phyloP scores from a whole-genome alignment of 306 rosid genomes.

The Sindora glabra region DNA sequence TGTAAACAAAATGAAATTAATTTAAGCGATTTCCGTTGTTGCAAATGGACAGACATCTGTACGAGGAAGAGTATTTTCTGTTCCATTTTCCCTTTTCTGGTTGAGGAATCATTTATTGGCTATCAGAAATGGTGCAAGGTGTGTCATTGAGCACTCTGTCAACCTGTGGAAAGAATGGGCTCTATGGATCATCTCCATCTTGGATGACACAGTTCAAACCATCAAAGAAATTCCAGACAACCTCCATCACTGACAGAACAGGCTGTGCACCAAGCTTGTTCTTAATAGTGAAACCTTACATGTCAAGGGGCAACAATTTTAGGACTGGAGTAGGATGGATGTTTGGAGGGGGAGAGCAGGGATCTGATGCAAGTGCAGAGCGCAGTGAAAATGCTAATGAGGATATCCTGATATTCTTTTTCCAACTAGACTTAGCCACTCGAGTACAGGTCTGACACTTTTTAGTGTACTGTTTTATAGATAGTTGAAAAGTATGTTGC shows the following conservation, averaged over 20 bases:
- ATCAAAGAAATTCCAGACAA: conserved; percentile 26
- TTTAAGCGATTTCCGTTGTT: no score
- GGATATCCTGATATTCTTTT: conserved; percentile 80
- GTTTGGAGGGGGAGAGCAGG: conserved; percentile 64
- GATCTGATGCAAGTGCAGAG: conserved; percentile 60
- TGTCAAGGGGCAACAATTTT: conserved; percentile 27
- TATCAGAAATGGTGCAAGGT: conserved; percentile 50
- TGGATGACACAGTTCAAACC: conserved; percentile 42
- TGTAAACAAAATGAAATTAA: no score
- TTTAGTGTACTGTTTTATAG: not conserved
- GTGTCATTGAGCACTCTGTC: conserved; percentile 50
- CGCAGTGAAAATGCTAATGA: conserved; percentile 85
- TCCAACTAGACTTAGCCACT: conserved; percentile 82
- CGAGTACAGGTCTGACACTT: conserved; percentile 67
- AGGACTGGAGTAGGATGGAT: conserved; percentile 74
- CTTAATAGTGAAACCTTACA: conserved; percentile 27
- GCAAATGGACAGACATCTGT: not conserved
- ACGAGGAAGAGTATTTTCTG: not conserved
- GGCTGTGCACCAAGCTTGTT: conserved; percentile 21
- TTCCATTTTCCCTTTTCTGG: not conserved
- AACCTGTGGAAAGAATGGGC: conserved; percentile 33
- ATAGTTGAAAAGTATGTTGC: not conserved
- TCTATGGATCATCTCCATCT: conserved; percentile 35
- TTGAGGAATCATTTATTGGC: not conserved
- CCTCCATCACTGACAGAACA: conserved; percentile 22